Base-by-base conservation (phyloP, 805 yeast species). In the Yarrowia divulgata region DNA sequence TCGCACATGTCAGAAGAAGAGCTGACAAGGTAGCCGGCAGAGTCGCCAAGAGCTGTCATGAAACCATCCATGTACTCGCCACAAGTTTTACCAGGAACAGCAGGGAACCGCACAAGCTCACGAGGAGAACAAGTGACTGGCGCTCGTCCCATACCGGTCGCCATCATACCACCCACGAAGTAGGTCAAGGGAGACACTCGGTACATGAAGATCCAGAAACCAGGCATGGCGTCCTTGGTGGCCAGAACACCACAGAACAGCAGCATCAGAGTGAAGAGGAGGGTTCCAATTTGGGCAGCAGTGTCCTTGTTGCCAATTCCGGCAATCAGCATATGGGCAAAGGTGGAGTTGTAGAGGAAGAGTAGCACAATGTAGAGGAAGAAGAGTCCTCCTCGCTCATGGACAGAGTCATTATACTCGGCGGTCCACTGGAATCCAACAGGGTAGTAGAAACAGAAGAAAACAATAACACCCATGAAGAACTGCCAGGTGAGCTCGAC, bases 121-220 rank as follows among this genome's bases (percentile, higher is more conserved):
- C 74, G 75, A 1, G 72, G 72, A 1, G 86, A 68, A 77, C 93
- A 88, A 0, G 69, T 70, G 60, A 88, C 85, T 0, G 73, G 69
- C 13, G 81, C 79, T 70, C 82, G 82, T 72, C 87, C 87, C 72
- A 82, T 79, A 69, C 83, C 81, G 32, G 76, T 78, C 35, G 79
- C 80, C 43, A 87, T 79, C 71, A 89, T 80, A 64, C 85, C 83
- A 70, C 85, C 85, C 68, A 90, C 80, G 76, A 88, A 85, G 74
- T 90, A 90, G 1, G 93, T 88, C 77, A 84, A 83, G 8, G 81
- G 94, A 49, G 90, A 87, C 16, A 81, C 82, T 72, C 89, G 84
- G 84, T 89, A 87, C 92, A 90, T 88, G 76, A 88, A 90, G 62
- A 84, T 85, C 96, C 95, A 90, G 81, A 90, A 90, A 0, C 90